A percentile compares a stretch with the other conserved stretches of the same genome.
phyloP scores from a whole-genome alignment of 1,139 yeast genomes.

The Barnettozyma hawaiiensis region DNA sequence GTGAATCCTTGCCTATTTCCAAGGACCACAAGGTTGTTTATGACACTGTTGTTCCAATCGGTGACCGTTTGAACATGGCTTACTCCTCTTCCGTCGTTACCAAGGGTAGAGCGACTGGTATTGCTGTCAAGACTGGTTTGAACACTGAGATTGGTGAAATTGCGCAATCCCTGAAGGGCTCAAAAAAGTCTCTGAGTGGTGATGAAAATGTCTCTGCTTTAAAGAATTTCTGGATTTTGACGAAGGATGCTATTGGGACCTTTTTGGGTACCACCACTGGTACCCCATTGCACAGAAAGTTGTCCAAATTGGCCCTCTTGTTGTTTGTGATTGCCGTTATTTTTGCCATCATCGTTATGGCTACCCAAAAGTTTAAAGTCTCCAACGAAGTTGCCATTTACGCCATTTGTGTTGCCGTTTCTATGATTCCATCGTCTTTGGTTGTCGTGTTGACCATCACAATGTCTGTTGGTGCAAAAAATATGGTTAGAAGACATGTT shows the following conservation, averaged over 20 bases:
- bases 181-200: constrained; percentile 30
- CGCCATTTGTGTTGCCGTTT: constrained; percentile 76
- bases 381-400: constrained; percentile 71
- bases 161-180: constrained; percentile 54
- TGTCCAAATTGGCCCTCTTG: constrained; percentile 65
- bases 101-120: constrained; percentile 72
- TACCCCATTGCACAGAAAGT: constrained; percentile 65
- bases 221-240: constrained; percentile 32
- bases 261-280: constrained; percentile 73
- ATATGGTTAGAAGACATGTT: constrained; percentile 66
- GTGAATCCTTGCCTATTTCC: constrained; percentile 73
- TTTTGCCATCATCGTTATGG: constrained; percentile 78
- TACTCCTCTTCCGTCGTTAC: constrained; percentile 67
- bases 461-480: constrained; percentile 82
- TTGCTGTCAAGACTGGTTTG: constrained; percentile 63
- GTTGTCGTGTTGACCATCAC: constrained; percentile 79
- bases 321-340: constrained; percentile 68
- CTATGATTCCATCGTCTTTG: constrained; percentile 80
- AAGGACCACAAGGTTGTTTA: constrained; percentile 46
- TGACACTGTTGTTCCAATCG: constrained; percentile 53
- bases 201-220: constrained; percentile 47
- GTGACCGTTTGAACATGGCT: constrained; percentile 72
- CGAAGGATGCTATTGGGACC: constrained; percentile 52
- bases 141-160: constrained; percentile 73
- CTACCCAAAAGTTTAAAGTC: constrained; percentile 63